Conservation (phyloP, 495 filamentous ascomycete species). For the Lophium mytilinum region DNA sequence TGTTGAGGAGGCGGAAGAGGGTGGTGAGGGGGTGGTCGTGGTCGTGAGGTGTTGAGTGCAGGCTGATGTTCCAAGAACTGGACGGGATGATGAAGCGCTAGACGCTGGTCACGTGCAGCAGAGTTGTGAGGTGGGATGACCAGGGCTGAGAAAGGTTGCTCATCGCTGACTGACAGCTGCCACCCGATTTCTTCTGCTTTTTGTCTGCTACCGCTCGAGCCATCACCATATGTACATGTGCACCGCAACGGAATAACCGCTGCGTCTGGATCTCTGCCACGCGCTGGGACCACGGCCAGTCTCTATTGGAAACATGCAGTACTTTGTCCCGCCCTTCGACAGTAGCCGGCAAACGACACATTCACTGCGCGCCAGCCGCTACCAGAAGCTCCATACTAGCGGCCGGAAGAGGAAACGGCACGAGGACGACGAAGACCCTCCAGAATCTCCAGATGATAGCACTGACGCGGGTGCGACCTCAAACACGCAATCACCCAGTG, state of each 20-base stretch:
- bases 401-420: conserved; percentile 23
- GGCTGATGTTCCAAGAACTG: not conserved
- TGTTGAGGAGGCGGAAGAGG: not conserved
- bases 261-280: too few relatives aligned
- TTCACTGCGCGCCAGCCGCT: conserved; percentile 20
- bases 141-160: not conserved
- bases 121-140: not conserved
- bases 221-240: too few relatives aligned
- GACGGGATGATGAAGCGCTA: not conserved
- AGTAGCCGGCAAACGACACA: conserved; percentile 15
- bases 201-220: too few relatives aligned
- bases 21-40: not conserved
- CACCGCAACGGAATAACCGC: too few relatives aligned
- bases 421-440: conserved; percentile 14
- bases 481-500: conserved; percentile 9
- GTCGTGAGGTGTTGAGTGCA: not conserved
- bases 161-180: too few relatives aligned
- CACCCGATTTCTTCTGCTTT: too few relatives aligned
- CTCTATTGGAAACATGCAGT: conserved; percentile 14
- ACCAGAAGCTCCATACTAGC: not conserved
- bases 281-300: too few relatives aligned
- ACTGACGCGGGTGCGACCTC: conserved; percentile 1
- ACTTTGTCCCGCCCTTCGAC: conserved; percentile 18
- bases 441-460: conserved; percentile 2
- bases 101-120: not conserved